Evolutionary conservation across 164 flowering plant species (phyloP), one percentile per base, ranked within the genome.

Genomic region (Litsea cubeba): DNA sequence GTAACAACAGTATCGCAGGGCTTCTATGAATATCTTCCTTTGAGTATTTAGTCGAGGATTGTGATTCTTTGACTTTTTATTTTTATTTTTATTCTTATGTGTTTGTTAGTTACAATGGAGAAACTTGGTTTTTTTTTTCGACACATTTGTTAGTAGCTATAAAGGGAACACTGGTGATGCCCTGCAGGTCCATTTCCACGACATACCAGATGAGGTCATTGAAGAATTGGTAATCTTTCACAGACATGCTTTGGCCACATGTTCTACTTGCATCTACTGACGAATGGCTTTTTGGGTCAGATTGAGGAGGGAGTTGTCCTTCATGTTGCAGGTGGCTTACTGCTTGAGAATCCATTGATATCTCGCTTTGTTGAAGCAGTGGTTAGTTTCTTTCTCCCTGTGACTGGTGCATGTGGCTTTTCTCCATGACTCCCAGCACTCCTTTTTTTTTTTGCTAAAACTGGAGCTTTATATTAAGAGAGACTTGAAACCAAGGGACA

Each of bases 321-420:
- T 49, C 84, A 89, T n/a, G 97, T 92, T 82, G 93, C 97, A 72
- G 98, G 98, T 22, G 97, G 90, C 75, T 81, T 94, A 75, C 84
- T 87, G 85, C 84, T 92, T 46, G 97, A 94, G 80, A 94, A 94
- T 85, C 96, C 96, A 66, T 76, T 89, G 73, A 85, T 81, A 22
- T 77, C 81, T 62, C 98, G 96, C 40, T 88, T 79, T 35, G 85
- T 95, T 25, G 91, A 93, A 83, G 78, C 87, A 81, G 91, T 93
- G 96, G 98, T 93, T 35, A n/a, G 97, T 85, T 28, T 12, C 18
- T 2, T 35, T 50, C 32, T 70, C 24, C 17, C 50, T 1, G 12
- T 23, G 28, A 50, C 7, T 12, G 12, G 28, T 50, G 60, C n/a
- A 28, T 35, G 15, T 50, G 46, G 32, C 7, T 10, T 54, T 35